phyloP scores from a whole-genome alignment of 345 rosid species.

The Eucalyptus guilfoylei region DNA sequence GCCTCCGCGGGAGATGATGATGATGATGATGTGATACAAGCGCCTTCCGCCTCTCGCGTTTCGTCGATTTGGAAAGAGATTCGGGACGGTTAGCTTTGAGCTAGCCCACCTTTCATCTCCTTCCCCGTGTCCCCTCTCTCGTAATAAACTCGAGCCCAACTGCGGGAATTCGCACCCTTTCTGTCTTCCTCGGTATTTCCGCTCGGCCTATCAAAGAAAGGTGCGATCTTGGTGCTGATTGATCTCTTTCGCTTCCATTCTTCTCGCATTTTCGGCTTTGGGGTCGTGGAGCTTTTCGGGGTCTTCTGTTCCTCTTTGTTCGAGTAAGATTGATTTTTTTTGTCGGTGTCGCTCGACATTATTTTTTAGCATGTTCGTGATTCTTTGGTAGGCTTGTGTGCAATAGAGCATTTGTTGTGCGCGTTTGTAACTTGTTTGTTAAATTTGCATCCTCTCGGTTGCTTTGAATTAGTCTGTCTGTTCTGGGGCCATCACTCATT shows the following conservation, averaged over 20 bases:
- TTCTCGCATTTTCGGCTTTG: not conserved
- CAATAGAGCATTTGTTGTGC: too few relatives aligned
- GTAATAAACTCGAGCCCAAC: too few relatives aligned
- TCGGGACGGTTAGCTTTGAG: too few relatives aligned
- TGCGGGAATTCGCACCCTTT: not conserved
- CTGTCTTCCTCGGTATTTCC: conserved; percentile 14
- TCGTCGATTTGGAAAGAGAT: too few relatives aligned
- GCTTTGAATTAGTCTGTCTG: not conserved
- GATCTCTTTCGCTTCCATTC: not conserved
- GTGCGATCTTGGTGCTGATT: not conserved
- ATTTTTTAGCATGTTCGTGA: not conserved
- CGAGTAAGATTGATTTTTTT: not conserved
- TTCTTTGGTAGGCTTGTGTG: not conserved
- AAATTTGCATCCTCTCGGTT: not conserved
- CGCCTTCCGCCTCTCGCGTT: too few relatives aligned
- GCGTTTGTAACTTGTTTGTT: not conserved
- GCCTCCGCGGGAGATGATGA: too few relatives aligned
- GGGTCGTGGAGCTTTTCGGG: not conserved
- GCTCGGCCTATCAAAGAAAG: conserved; percentile 9
- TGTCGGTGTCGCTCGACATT: not conserved
- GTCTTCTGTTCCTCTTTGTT: not conserved
- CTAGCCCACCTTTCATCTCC: too few relatives aligned
- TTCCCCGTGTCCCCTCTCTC: too few relatives aligned
- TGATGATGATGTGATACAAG: too few relatives aligned
- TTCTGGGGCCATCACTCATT: not conserved